These are phyloP conservation scores for Tolypocladium endophyticum DNA, from an alignment of 2,329 filamentous ascomycete species.

Conservation along the genomic window DNA sequence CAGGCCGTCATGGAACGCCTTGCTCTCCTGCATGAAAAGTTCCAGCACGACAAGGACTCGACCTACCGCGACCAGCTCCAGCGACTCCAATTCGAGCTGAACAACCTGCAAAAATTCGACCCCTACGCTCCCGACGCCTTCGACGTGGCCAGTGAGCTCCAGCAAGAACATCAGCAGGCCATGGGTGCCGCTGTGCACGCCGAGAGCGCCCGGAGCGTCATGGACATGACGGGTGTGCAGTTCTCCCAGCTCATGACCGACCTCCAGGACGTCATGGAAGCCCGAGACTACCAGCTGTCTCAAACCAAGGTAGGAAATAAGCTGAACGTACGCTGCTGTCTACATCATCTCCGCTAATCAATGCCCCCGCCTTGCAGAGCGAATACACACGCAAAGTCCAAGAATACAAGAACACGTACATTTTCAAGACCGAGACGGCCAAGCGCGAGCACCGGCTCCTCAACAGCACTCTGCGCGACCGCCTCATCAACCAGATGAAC, in stretches of 20 bases:
- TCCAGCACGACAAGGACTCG: conserved; percentile 69
- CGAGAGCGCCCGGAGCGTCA: conserved; percentile 41
- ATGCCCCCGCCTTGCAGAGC: conserved; percentile 29
- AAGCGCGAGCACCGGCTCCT: conserved; percentile 50
- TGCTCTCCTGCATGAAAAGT: conserved; percentile 62
- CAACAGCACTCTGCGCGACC: conserved; percentile 50
- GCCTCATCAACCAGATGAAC: conserved; percentile 55
- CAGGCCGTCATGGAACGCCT: conserved; percentile 74
- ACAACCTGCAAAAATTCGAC: conserved; percentile 73
- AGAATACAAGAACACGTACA: conserved; percentile 48
- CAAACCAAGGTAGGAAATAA: conserved; percentile 60
- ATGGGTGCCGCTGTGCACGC: conserved; percentile 26
- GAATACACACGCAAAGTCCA: conserved; percentile 53
- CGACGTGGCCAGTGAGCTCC: conserved; percentile 57
- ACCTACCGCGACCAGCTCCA: conserved; percentile 85
- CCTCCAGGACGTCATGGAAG: conserved; percentile 79
- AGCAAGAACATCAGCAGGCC: conserved; percentile 41
- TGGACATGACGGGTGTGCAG: conserved; percentile 70
- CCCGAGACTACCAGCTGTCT: conserved; percentile 73
- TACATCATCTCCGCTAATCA: not conserved
- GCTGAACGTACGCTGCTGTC: not conserved
- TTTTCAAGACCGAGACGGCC: conserved; percentile 52
- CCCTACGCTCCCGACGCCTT: conserved; percentile 65
- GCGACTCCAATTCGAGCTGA: conserved; percentile 85
- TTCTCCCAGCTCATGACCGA: conserved; percentile 80